Percentiles rank a stretch among this genome's conserved stretches.
Evolutionary conservation across 768 basidiomycete genomes (phyloP).

Genomic region (Suillus cothurnatus): DNA sequence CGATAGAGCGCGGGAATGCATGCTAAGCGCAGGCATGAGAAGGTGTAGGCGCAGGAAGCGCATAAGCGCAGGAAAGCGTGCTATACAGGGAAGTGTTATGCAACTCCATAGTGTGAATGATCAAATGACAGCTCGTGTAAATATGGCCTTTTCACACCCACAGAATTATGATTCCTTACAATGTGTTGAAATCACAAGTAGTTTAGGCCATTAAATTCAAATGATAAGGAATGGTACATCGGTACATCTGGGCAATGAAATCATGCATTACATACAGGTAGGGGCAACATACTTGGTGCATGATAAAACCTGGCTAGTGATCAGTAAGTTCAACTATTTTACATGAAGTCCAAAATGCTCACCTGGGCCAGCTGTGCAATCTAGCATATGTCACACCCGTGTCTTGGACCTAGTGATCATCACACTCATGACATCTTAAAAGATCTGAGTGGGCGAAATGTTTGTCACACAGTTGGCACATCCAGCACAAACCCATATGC

Average conservation of each 20-base stretch:
- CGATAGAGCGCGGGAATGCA: no score
- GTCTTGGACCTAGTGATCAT: conserved; percentile 6
- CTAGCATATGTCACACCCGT: background rate
- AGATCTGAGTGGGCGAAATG: conserved; percentile 27
- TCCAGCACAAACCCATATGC: conserved; percentile 20
- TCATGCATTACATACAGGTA: background rate
- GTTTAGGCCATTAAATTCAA: background rate
- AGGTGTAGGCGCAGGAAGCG: no score
- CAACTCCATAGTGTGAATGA: no score
- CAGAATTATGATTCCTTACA: no score
- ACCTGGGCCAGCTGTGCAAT: background rate
- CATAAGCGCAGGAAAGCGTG: no score
- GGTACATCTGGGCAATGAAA: background rate
- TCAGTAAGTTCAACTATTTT: background rate
- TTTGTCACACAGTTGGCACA: conserved; percentile 19
- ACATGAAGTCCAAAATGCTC: background rate
- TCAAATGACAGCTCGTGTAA: no score
- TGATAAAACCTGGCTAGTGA: background rate
- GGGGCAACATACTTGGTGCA: background rate
- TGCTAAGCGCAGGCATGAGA: no score
- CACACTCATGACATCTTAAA: conserved; percentile 15
- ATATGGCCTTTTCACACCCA: no score
- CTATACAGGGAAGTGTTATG: no score
- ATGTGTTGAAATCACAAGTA: background rate
- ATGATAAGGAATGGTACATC: background rate